phyloP scores from a whole-genome alignment of 2,329 filamentous ascomycete genomes.

The Chrysosphaeria jannelii region DNA sequence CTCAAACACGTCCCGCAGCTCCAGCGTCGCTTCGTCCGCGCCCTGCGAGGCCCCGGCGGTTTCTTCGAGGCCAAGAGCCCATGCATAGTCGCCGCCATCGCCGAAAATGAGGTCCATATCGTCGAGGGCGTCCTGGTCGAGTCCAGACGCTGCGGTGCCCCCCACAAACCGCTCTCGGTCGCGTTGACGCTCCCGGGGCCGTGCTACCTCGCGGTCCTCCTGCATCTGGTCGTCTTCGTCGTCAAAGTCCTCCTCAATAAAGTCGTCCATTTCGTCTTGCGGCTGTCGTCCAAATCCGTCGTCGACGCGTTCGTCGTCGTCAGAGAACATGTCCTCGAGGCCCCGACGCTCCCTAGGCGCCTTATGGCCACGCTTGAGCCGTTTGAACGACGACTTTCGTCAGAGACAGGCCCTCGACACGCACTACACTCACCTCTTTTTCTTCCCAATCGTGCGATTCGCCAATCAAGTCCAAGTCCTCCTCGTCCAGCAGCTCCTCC shows the following conservation, averaged over 20 bases:
- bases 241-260: conserved; percentile 90
- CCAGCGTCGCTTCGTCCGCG: conserved; percentile 54
- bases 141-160: conserved; percentile 47
- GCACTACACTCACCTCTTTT: conserved; percentile 28
- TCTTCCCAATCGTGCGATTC: conserved; percentile 42
- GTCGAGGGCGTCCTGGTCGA: conserved; percentile 78
- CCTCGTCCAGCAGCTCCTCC: conserved; percentile 76
- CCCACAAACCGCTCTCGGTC: conserved; percentile 38
- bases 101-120: conserved; percentile 94
- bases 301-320: conserved; percentile 54
- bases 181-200: conserved; percentile 38
- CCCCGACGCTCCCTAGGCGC: conserved; percentile 37
- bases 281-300: conserved; percentile 22
- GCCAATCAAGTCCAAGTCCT: conserved; percentile 85
- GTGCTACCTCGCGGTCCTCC: conserved; percentile 70
- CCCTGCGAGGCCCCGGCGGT: conserved; percentile 55
- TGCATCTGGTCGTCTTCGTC: conserved; percentile 43
- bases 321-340: conserved; percentile 79
- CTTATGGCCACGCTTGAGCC: conserved; percentile 73
- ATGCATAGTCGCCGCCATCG: conserved; percentile 83
- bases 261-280: conserved; percentile 65
- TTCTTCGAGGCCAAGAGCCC: conserved; percentile 71
- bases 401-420: conserved; percentile 1
- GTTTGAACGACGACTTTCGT: conserved; percentile 75
- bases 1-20: conserved; percentile 94